Evolutionary conservation across 208 protist genomes (phyloP).

Genomic region (Acanthamoeba healyi): DNA sequence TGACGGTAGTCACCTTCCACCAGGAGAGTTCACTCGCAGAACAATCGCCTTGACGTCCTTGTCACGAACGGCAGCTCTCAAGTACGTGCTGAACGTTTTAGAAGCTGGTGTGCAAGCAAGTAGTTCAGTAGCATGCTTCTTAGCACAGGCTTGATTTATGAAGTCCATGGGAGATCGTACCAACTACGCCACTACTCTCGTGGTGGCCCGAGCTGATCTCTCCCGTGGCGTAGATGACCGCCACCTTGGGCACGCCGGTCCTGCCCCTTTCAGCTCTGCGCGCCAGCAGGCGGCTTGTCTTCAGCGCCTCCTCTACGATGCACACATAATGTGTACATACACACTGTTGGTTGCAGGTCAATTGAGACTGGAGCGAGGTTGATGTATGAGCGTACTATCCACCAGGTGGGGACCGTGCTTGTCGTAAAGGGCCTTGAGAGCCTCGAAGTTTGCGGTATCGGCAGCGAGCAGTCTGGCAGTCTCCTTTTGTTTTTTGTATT

Average conservation of each 20-base stretch:
- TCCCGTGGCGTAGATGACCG: slow-evolving; percentile 44
- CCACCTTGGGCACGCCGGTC: slow-evolving; percentile 30
- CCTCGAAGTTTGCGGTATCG: not conserved
- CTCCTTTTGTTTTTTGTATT: not conserved
- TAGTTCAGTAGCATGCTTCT: not conserved
- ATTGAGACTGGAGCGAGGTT: too few relatives aligned
- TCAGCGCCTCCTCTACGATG: not conserved
- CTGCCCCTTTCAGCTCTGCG: slow-evolving; percentile 14
- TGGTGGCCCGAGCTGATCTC: slow-evolving; percentile 3
- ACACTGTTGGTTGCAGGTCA: too few relatives aligned
- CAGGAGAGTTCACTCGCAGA: slow-evolving; percentile 50
- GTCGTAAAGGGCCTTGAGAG: not conserved
- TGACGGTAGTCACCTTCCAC: slow-evolving; percentile 39
- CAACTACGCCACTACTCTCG: not conserved
- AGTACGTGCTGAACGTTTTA: not conserved
- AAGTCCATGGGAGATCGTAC: not conserved
- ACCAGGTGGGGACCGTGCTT: too few relatives aligned
- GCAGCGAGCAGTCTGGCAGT: not conserved
- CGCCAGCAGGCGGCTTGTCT: not conserved
- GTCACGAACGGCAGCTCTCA: slow-evolving; percentile 1
- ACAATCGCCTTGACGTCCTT: slow-evolving; percentile 56
- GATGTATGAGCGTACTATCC: too few relatives aligned
- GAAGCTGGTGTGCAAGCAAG: not conserved
- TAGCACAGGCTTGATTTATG: too few relatives aligned
- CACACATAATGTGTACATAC: too few relatives aligned